These are phyloP conservation scores for Curvularia eragrostidis DNA, from an alignment of 2,329 filamentous ascomycete genomes.

Conservation along the genomic window DNA sequence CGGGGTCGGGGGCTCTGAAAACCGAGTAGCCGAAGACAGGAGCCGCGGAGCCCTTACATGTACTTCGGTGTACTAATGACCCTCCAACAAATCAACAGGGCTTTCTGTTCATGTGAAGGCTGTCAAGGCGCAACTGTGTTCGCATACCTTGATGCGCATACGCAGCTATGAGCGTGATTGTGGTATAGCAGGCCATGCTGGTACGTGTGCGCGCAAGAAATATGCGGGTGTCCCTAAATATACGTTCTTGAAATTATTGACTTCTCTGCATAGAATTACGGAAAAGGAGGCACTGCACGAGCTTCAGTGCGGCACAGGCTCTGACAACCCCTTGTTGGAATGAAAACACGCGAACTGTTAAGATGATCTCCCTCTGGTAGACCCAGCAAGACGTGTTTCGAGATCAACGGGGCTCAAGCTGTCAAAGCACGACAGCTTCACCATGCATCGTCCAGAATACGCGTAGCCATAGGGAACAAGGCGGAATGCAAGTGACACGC, in stretches of 20 bases:
- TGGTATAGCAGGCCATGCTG: neutral
- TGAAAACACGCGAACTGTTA: constrained; percentile 1
- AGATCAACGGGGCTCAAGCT: neutral
- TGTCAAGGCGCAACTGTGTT: neutral
- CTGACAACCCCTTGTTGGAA: constrained; percentile 2
- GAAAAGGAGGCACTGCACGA: neutral
- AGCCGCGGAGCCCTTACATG: neutral
- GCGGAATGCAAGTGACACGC: neutral
- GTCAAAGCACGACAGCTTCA: neutral
- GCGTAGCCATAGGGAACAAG: neutral
- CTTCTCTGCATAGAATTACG: neutral
- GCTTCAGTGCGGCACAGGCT: constrained; percentile 11
- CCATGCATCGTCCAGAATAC: neutral
- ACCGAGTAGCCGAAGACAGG: neutral
- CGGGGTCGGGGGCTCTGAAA: neutral
- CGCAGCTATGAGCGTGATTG: neutral
- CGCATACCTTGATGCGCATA: neutral
- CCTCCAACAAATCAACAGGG: neutral
- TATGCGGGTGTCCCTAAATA: neutral
- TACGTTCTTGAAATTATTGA: neutral
- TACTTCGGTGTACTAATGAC: neutral
- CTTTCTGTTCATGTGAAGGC: neutral
- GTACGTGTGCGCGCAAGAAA: neutral
- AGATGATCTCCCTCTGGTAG: neutral
- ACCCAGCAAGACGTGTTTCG: neutral